Percentiles rank a stretch among this genome's conserved stretches.
phyloP scores from a whole-genome alignment of 306 rosid genomes.

The Trifolium fragiferum region DNA sequence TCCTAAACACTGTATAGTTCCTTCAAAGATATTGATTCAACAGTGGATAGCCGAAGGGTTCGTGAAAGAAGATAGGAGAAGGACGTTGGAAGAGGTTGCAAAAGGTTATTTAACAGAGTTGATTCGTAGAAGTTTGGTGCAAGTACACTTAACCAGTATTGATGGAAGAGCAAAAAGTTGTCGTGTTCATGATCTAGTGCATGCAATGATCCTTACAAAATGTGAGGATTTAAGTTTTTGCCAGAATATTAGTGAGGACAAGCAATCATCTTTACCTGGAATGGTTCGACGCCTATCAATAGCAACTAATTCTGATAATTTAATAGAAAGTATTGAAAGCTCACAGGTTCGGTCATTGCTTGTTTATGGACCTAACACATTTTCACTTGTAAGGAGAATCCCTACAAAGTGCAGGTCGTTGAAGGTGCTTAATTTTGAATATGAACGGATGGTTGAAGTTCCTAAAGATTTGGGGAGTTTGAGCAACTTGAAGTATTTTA shows the following conservation, averaged over 20 bases:
- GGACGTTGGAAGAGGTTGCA: background rate
- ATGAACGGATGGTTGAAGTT: background rate
- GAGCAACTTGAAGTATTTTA: slow-evolving; percentile 6
- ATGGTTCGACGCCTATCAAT: background rate
- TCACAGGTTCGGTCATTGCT: background rate
- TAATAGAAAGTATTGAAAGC: background rate
- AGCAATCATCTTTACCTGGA: background rate
- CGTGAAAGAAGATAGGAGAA: background rate
- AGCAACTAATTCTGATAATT: background rate
- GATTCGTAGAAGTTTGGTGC: background rate
- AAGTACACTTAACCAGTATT: background rate
- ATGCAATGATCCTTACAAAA: background rate
- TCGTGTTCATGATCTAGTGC: background rate
- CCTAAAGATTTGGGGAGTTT: background rate
- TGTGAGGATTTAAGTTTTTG: background rate
- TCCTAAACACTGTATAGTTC: background rate
- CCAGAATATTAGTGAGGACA: background rate
- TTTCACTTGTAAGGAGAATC: background rate
- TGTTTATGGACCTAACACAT: background rate
- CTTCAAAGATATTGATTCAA: accelerated
- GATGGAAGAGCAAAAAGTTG: background rate
- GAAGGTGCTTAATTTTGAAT: background rate
- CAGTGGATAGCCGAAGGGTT: background rate
- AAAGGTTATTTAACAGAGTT: background rate
- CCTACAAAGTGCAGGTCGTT: background rate